Base-by-base conservation (phyloP, 2,329 filamentous ascomycete genomes). In the Paracoccidioides lutzii region DNA sequence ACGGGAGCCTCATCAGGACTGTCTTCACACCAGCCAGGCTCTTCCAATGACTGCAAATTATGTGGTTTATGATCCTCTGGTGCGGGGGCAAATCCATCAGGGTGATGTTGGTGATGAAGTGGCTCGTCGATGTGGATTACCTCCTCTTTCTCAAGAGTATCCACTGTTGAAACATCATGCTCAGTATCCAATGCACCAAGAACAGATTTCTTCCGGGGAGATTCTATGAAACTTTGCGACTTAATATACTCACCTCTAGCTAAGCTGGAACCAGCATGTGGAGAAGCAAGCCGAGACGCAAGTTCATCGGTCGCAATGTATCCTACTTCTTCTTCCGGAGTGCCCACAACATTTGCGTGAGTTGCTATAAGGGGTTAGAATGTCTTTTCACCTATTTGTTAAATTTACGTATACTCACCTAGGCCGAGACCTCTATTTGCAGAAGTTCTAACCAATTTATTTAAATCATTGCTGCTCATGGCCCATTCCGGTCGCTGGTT, bases 301-400 rank as follows among this genome's bases (percentile, higher is more conserved):
- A 90, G 95, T 66, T 95, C 85, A 60, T 96, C 90, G 9, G 83
- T 85, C 10, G 90, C 91, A 59, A 89, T 81, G 73, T 90, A 95
- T 22, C 88, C 93, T 63, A 95, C 82, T 67, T 97, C 87, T 65
- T 97, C 91, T 63, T 87, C 88, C 2, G 93, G 93, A 3, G 90
- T 93, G 56, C 87, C 83, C 52, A 80, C 72, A 56, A 82, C 78
- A 53, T 80, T 79, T 53, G 77, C 74, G 44, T 80, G 81, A 43
- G 81, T 81, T 59, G 83, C 88, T 93, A 35, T 45, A 14, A 54
- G 14, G 6, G 22, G 28, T 54, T 37, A 54, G 52, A 15, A 40
- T n/a, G 15, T 35, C 6, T 52, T 42, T 7, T 41, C 15, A 42
- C 9, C 41, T 44, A 5, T 30, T 5, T 30, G 33, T 44, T 15